These are phyloP conservation scores for Phialocephala sp. DNA, from an alignment of 2,329 filamentous ascomycete genomes.

Conservation along the genomic window DNA sequence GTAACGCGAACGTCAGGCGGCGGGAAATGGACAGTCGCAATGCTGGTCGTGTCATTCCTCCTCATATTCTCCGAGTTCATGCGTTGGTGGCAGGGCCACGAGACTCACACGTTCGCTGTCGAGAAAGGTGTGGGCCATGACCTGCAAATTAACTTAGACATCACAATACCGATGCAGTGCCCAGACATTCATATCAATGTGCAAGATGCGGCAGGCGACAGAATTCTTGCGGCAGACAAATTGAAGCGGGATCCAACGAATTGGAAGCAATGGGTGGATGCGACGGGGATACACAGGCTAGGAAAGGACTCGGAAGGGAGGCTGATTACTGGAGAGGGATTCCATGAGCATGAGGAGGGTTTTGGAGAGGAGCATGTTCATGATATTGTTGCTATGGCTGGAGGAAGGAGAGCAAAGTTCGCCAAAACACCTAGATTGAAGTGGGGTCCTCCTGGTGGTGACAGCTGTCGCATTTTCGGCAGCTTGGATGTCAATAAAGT, in stretches of 20 bases:
- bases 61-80: conserved; percentile 79
- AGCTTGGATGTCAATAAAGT: conserved; percentile 94
- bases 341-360: conserved; percentile 68
- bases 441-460: conserved; percentile 47
- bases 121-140: conserved; percentile 88
- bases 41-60: conserved; percentile 74
- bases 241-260: conserved; percentile 78
- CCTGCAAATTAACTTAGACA: conserved; percentile 93
- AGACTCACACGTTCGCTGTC: conserved; percentile 89
- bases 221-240: conserved; percentile 79
- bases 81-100: conserved; percentile 83
- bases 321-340: conserved; percentile 62
- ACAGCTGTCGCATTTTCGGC: conserved; percentile 89
- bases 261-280: conserved; percentile 83
- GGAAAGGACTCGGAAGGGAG: conserved; percentile 61
- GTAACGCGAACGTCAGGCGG: conserved; percentile 83
- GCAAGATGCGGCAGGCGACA: conserved; percentile 91
- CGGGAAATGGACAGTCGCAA: conserved; percentile 90
- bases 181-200: conserved; percentile 92
- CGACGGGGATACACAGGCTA: conserved; percentile 67
- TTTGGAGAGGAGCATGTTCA: conserved; percentile 85
- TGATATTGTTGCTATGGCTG: conserved; percentile 80
- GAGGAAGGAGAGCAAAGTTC: conserved; percentile 66
- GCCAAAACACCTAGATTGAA: conserved; percentile 74
- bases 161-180: conserved; percentile 91